phyloP scores from a whole-genome alignment of 768 basidiomycete species.

The Suillus paluster region DNA sequence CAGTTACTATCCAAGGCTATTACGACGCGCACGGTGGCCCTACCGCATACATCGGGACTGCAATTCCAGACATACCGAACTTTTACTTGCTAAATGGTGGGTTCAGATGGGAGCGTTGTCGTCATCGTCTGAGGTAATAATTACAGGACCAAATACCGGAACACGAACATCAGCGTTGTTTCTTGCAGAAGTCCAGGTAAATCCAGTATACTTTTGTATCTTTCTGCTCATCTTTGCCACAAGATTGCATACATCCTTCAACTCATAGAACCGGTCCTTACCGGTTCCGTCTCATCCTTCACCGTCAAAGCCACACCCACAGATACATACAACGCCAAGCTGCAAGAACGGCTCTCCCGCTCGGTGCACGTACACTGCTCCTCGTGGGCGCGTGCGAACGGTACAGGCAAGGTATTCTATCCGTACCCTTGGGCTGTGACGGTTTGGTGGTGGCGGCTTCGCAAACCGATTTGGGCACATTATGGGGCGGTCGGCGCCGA shows the following conservation, averaged over 20 bases:
- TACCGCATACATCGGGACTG: slow-evolving; percentile 37
- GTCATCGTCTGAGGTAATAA: not conserved
- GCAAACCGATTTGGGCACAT: slow-evolving; percentile 38
- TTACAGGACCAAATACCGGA: slow-evolving; percentile 31
- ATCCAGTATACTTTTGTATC: not conserved
- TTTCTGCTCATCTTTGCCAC: not conserved
- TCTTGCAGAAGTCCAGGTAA: slow-evolving; percentile 34
- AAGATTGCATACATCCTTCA: slow-evolving; percentile 34
- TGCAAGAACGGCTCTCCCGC: slow-evolving; percentile 22
- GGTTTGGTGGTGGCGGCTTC: slow-evolving; percentile 41
- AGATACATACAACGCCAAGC: slow-evolving; percentile 30
- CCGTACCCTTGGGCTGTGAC: slow-evolving; percentile 45
- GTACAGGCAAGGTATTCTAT: slow-evolving; percentile 40
- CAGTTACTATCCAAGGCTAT: slow-evolving; percentile 30
- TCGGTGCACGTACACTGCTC: slow-evolving; percentile 34
- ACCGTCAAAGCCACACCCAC: slow-evolving; percentile 26
- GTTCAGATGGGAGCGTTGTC: slow-evolving; percentile 2
- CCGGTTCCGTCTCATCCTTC: slow-evolving; percentile 25
- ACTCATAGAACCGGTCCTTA: slow-evolving; percentile 33
- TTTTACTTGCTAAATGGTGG: slow-evolving; percentile 37
- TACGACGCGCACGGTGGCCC: slow-evolving; percentile 36
- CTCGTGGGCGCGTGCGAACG: slow-evolving; percentile 46
- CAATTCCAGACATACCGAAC: slow-evolving; percentile 42
- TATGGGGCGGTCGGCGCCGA: slow-evolving; percentile 43
- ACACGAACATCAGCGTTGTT: slow-evolving; percentile 30